A percentile compares a stretch with the other conserved stretches of the same genome.
Evolutionary conservation across 2,329 filamentous ascomycete genomes (phyloP).

Genomic region (Boeremia lycopersici): DNA sequence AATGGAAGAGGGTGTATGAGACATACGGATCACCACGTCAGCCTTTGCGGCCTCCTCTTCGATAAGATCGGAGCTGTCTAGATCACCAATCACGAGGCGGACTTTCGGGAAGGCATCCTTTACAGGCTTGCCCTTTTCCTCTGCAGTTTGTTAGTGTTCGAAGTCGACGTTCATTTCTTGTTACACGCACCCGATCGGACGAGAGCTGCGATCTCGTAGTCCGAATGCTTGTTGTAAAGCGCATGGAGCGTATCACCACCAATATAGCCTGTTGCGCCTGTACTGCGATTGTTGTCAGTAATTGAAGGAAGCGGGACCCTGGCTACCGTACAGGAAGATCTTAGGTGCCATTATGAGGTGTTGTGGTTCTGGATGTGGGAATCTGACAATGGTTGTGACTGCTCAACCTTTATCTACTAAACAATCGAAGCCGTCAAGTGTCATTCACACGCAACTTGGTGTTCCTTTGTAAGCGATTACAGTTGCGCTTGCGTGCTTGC

Average conservation of each 20-base stretch:
- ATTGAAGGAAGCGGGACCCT: background rate
- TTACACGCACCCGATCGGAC: constrained; percentile 41
- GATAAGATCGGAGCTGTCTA: constrained; percentile 54
- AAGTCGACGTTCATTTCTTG: background rate
- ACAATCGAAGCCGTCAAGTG: background rate
- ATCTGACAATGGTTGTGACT: background rate
- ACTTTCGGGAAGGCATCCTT: constrained; percentile 54
- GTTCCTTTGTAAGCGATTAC: constrained; percentile 2
- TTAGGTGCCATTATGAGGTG: constrained; percentile 27
- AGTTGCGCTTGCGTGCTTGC: background rate
- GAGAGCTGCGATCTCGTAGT: constrained; percentile 54
- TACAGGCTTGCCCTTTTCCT: constrained; percentile 51
- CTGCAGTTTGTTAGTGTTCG: constrained; percentile 16
- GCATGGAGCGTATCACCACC: constrained; percentile 51
- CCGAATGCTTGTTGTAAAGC: constrained; percentile 52
- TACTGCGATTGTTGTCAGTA: constrained; percentile 18
- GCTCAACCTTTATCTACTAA: background rate
- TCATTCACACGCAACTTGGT: background rate
- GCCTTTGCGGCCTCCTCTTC: constrained; percentile 56
- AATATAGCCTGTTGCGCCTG: constrained; percentile 39
- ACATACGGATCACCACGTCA: constrained; percentile 54
- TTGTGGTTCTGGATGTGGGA: background rate
- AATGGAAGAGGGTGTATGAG: background rate
- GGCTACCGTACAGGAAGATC: constrained; percentile 27
- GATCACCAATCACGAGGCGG: constrained; percentile 55